These are phyloP conservation scores for Mucor lusitanicus DNA, from an alignment of 371 early-diverging fungal genomes.

Conservation along the genomic window DNA sequence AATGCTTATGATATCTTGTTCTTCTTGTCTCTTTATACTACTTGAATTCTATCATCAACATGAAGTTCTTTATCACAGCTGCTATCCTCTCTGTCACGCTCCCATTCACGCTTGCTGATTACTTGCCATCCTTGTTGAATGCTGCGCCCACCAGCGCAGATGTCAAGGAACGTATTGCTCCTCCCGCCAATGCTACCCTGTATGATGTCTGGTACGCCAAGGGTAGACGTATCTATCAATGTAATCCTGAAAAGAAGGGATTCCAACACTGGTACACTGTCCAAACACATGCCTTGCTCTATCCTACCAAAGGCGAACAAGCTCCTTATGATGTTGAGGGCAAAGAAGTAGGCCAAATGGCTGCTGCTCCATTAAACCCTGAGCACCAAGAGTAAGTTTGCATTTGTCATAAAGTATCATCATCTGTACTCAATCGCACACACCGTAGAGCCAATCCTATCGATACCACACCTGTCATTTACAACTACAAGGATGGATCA, in stretches of 20 bases:
- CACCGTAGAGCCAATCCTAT: slow-evolving; percentile 31
- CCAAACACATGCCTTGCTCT: slow-evolving; percentile 42
- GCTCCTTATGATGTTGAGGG: slow-evolving; percentile 38
- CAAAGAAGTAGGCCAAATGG: slow-evolving; percentile 34
- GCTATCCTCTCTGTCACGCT: slow-evolving; percentile 2
- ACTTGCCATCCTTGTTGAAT: slow-evolving; percentile 22
- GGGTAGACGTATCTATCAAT: slow-evolving; percentile 45
- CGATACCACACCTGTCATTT: slow-evolving; percentile 34
- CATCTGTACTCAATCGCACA: neutral
- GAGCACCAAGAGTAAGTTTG: slow-evolving; percentile 27
- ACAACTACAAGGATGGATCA: slow-evolving; percentile 43
- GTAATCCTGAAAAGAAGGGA: slow-evolving; percentile 42
- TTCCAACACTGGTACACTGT: slow-evolving; percentile 48
- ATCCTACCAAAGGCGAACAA: slow-evolving; percentile 28
- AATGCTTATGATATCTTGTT: neutral
- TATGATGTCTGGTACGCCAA: slow-evolving; percentile 43
- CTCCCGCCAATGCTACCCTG: slow-evolving; percentile 29
- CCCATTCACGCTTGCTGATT: slow-evolving; percentile 14
- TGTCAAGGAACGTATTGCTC: slow-evolving; percentile 37
- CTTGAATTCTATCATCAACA: neutral
- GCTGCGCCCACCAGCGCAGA: slow-evolving; percentile 24
- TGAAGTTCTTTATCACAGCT: slow-evolving; percentile 14
- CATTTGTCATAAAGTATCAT: neutral
- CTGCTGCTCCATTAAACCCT: slow-evolving; percentile 33
- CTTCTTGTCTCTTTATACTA: neutral